phyloP scores from a whole-genome alignment of 2,329 filamentous ascomycete species.

The Canariomyces notabilis region DNA sequence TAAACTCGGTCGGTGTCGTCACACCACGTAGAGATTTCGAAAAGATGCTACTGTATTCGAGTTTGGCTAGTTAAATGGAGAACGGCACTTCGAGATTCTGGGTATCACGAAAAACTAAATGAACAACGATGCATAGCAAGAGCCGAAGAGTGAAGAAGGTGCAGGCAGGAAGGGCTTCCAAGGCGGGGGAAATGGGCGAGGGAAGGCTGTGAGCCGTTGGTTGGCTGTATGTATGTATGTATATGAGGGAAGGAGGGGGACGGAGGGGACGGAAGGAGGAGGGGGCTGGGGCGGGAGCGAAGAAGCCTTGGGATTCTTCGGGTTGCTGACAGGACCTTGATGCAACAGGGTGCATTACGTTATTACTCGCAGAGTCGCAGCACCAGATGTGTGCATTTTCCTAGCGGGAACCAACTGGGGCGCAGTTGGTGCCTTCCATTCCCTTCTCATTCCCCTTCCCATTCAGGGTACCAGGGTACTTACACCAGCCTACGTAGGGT shows the following conservation, averaged over 20 bases:
- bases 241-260: constrained; percentile 13
- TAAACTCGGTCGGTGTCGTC: constrained; percentile 11
- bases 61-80: neutral
- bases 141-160: constrained; percentile 3
- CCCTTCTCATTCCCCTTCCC: neutral
- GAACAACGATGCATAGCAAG: constrained; percentile 4
- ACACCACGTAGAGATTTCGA: constrained; percentile 8
- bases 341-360: constrained; percentile 15
- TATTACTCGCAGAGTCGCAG: constrained; percentile 10
- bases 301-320: constrained; percentile 7
- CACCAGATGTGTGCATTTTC: neutral
- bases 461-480: no score
- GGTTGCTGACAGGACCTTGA: constrained; percentile 13
- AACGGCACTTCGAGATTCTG: constrained; percentile 5
- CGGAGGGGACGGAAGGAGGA: constrained; percentile 2
- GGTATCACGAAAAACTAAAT: constrained; percentile 12
- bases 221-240: no score
- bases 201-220: constrained; percentile 11
- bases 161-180: constrained; percentile 4
- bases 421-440: constrained; percentile 9
- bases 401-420: constrained; percentile 13
- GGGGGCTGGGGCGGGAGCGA: constrained; percentile 9
- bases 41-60: neutral
- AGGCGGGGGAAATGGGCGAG: constrained; percentile 11
- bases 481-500: no score